Evolutionary conservation across 768 basidiomycete genomes (phyloP).

Genomic region (Suillus occidentalis): DNA sequence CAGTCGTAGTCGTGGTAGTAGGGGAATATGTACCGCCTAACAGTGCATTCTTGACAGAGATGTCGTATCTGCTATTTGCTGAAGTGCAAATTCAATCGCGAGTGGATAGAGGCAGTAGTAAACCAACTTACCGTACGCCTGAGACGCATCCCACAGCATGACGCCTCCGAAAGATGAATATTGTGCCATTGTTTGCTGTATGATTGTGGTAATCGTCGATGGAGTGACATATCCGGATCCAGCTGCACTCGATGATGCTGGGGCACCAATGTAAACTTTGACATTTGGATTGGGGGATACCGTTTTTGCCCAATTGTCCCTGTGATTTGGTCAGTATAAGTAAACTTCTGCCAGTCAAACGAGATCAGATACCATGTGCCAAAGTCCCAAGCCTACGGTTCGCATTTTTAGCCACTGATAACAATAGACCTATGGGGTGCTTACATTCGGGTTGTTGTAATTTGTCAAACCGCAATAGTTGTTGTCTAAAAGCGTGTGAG

Average conservation of each 20-base stretch:
- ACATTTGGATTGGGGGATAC: conserved; percentile 44
- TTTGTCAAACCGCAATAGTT: conserved; percentile 42
- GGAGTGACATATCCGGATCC: conserved; percentile 41
- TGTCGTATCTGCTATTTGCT: conserved; percentile 46
- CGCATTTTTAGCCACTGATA: conserved; percentile 3
- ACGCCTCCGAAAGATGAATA: conserved; percentile 49
- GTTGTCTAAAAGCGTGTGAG: conserved; percentile 39
- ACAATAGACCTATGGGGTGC: conserved; percentile 7
- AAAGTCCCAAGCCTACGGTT: conserved; percentile 47
- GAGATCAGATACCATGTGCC: conserved; percentile 31
- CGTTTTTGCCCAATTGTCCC: conserved; percentile 48
- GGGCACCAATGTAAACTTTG: conserved; percentile 50
- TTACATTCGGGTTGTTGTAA: conserved; percentile 43
- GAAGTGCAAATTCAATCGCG: neutral
- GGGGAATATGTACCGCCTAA: conserved; percentile 14
- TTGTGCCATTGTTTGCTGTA: conserved; percentile 32
- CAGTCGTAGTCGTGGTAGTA: conserved; percentile 14
- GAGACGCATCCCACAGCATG: conserved; percentile 44
- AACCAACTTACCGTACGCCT: conserved; percentile 38
- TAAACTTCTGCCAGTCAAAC: neutral
- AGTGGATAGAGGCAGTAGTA: neutral
- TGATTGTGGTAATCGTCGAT: conserved; percentile 32
- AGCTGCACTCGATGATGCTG: conserved; percentile 41
- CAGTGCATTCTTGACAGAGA: conserved; percentile 43
- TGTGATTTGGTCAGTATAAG: conserved; percentile 16